Evolutionary conservation across 495 filamentous ascomycete species (phyloP), one percentile per base, ranked within the genome.

Genomic region (Viridothelium virens): DNA sequence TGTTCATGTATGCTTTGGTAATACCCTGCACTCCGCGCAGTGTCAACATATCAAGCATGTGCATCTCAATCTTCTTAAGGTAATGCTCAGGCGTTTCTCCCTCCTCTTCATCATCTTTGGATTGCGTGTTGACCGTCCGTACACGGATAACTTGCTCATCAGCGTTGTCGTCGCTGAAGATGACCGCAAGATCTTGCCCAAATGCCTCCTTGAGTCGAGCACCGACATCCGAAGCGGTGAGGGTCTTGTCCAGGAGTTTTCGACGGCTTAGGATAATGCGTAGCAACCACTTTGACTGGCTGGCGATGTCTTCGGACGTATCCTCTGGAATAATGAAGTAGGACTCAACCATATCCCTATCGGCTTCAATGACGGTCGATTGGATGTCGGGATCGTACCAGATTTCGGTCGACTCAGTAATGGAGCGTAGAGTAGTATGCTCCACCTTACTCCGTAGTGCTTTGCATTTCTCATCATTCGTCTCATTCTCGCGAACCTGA

Each of bases 81-180:
- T 90, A 92, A 25, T 91, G 85, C 70, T 96, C 92, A 66, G 94
- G 90, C 65, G 95, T 89, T 69, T 96, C 91, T 47, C 91, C 84
- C 65, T 90, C 85, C 65, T 88, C 88, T 63, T 87, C 84, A 64
- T 93, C 88, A 38, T 94, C 87, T 4, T 87, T 85, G 50, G 88
- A 85, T 70, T 96, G 59, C 41, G 65, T 63, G 44, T 82, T 77
- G 67, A 95, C 86, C 71, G 95, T 88, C 63, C 94, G 91, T 56
- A 97, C 88, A 75, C 94, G 93, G 68, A 99, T 90, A 62, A 97
- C 87, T 74, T 95, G 92, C 73, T 96, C 86, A 66, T 96, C 93
- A 37, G 92, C 93, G 75, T 99, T 99, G 79, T 97, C 92, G 72
- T 99, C 94, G 75, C 91, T 95, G 82, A 96, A 97, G 56, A 99